Percentiles rank a stretch among this genome's conserved stretches.
Conservation (phyloP, 129 eudicot genomes). For the Centaurea solstitialis region DNA sequence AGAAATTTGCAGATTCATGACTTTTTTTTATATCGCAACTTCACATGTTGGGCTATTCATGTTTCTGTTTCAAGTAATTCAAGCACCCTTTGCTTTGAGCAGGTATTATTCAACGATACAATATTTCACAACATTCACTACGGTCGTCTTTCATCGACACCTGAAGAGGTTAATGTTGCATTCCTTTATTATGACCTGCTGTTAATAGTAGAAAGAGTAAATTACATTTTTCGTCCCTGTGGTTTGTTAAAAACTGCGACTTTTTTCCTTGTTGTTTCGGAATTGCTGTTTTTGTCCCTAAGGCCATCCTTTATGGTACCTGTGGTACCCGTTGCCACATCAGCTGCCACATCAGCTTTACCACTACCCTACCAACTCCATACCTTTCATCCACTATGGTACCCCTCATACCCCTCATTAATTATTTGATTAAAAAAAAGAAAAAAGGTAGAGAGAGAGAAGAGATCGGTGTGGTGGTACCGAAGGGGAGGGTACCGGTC, state of each 20-base stretch:
- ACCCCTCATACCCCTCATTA: too few species aligned
- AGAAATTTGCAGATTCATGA: not conserved
- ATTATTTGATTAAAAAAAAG: too few species aligned
- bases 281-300: not conserved
- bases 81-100: conserved; percentile 32
- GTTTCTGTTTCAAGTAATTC: not conserved
- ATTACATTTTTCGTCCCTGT: not conserved
- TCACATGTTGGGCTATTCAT: not conserved
- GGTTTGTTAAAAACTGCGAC: not conserved
- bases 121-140: conserved; percentile 95
- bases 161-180: conserved; percentile 67
- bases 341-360: too few species aligned
- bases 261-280: not conserved
- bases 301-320: too few species aligned
- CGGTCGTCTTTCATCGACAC: conserved; percentile 85
- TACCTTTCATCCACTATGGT: too few species aligned
- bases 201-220: not conserved
- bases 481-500: too few species aligned
- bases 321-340: too few species aligned
- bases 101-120: conserved; percentile 96
- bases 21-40: not conserved
- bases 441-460: too few species aligned
- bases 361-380: too few species aligned
- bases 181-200: not conserved
- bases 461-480: too few species aligned